These are phyloP conservation scores for Panicum hallii DNA, from an alignment of 202 grass and related monocot genomes.

Conservation along the genomic window DNA sequence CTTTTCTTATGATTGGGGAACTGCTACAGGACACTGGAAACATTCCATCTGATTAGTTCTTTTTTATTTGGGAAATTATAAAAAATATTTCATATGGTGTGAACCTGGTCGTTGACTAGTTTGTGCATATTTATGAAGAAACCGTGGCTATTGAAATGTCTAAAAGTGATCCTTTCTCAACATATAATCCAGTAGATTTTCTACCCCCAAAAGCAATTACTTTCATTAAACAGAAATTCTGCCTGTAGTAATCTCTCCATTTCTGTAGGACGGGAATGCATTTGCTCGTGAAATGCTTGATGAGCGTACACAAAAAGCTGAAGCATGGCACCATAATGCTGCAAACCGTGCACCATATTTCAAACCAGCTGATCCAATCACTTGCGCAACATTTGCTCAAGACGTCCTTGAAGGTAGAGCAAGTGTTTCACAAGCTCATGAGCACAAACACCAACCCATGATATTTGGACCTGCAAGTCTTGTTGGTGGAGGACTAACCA, in stretches of 20 bases:
- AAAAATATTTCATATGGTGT: slow-evolving; percentile 1
- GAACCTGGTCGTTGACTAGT: background rate
- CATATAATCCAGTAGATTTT: background rate
- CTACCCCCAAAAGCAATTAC: background rate
- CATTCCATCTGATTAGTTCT: background rate
- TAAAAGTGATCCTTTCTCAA: background rate
- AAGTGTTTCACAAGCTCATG: slow-evolving; percentile 80
- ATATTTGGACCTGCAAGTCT: slow-evolving; percentile 90
- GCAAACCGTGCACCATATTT: slow-evolving; percentile 57
- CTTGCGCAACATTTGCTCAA: slow-evolving; percentile 93
- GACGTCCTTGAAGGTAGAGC: slow-evolving; percentile 95
- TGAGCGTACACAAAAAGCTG: slow-evolving; percentile 65
- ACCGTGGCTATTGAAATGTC: background rate
- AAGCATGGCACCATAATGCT: slow-evolving; percentile 88
- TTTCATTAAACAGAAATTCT: background rate
- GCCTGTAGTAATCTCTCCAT: background rate
- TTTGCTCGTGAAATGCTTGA: slow-evolving; percentile 92
- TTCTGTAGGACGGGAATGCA: slow-evolving; percentile 60
- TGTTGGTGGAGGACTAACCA: slow-evolving; percentile 69
- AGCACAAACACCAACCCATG: slow-evolving; percentile 89
- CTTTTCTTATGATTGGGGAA: background rate
- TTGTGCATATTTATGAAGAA: slow-evolving; percentile 11
- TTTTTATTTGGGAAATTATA: background rate
- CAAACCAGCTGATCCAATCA: slow-evolving; percentile 91
- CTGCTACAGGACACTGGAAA: background rate